Evolutionary conservation across 331 rosid species (phyloP).

Genomic region (Quercus phellos): DNA sequence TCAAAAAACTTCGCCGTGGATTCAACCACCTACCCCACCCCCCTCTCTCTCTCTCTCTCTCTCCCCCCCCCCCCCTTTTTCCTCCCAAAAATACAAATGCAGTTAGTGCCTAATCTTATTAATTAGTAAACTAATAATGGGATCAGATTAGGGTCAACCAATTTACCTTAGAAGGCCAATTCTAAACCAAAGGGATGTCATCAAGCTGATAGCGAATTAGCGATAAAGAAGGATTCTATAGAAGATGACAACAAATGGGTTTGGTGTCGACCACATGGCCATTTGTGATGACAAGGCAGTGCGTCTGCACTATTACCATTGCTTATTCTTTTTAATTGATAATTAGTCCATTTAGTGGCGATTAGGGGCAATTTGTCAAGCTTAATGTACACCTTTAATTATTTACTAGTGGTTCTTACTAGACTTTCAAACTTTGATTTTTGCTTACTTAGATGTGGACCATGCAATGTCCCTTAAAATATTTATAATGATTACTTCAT

Average conservation of each 20-base stretch:
- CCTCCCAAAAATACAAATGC: too few species aligned
- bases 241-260: background rate
- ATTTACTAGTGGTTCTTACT: background rate
- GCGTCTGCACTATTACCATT: background rate
- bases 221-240: background rate
- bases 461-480: background rate
- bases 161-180: background rate
- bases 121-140: too few species aligned
- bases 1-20: too few species aligned
- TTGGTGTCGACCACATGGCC: background rate
- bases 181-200: too few species aligned
- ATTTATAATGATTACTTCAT: background rate
- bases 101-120: too few species aligned
- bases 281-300: background rate
- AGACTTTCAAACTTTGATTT: background rate
- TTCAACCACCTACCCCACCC: too few species aligned
- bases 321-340: background rate
- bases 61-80: fast-evolving
- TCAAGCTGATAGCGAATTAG: too few species aligned
- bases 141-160: background rate
- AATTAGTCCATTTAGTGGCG: background rate
- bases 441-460: background rate
- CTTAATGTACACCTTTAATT: background rate
- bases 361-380: background rate
- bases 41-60: fast-evolving